Conservation (phyloP, 108 stramenopile species). For the Skeletonema grethae region DNA sequence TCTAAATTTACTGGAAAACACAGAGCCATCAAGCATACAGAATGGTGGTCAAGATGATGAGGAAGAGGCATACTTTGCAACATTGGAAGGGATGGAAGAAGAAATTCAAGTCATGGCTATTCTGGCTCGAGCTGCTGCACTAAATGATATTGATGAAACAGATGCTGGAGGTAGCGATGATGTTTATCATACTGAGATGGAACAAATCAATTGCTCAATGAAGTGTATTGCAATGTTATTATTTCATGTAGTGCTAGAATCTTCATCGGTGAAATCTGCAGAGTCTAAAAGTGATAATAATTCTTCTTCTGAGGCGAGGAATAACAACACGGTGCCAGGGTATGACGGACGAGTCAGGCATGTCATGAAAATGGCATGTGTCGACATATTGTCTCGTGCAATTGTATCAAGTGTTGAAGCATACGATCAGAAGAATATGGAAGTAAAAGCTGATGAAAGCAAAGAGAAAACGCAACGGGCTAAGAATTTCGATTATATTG, state of each 20-base stretch:
- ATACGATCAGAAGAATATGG: slow-evolving; percentile 7
- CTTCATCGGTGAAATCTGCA: slow-evolving; percentile 26
- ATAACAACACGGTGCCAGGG: slow-evolving; percentile 11
- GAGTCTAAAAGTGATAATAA: background rate
- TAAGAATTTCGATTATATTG: slow-evolving; percentile 30
- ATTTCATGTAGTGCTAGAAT: slow-evolving; percentile 47
- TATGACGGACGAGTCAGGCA: slow-evolving; percentile 64
- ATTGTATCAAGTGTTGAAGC: slow-evolving; percentile 34
- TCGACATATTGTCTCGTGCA: slow-evolving; percentile 41
- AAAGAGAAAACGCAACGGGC: slow-evolving; percentile 14
- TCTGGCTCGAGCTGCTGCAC: slow-evolving; percentile 37
- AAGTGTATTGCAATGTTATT: slow-evolving; percentile 48
- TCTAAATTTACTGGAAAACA: slow-evolving; percentile 29
- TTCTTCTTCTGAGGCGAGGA: background rate
- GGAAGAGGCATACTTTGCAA: slow-evolving; percentile 44
- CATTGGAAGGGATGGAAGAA: slow-evolving; percentile 43
- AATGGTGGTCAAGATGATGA: slow-evolving; percentile 18
- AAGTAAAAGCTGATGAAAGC: background rate
- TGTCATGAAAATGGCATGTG: slow-evolving; percentile 57
- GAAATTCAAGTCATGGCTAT: slow-evolving; percentile 55
- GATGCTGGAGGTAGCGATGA: background rate
- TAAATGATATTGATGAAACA: slow-evolving; percentile 11
- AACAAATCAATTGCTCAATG: slow-evolving; percentile 48
- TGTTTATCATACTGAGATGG: slow-evolving; percentile 22
- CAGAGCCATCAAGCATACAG: background rate